These are phyloP conservation scores for Paracorniculantispora psalliotae DNA, from an alignment of 2,329 filamentous ascomycete species.

Conservation along the genomic window DNA sequence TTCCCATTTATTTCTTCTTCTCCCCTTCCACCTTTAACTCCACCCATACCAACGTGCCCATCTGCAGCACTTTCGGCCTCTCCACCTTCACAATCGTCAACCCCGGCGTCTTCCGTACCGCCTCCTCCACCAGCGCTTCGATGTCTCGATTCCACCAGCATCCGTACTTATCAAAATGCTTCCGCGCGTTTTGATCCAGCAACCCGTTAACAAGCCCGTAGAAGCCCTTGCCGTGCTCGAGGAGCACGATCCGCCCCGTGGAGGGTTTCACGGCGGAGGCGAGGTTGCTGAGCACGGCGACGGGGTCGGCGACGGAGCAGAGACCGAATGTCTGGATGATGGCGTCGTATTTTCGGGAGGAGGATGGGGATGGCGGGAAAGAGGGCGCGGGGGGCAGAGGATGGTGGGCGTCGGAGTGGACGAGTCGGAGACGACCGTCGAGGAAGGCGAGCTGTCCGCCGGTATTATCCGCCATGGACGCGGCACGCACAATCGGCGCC, in stretches of 20 bases:
- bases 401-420: conserved; percentile 44
- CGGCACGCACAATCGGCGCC: conserved; percentile 27
- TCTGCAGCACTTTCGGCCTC: conserved; percentile 47
- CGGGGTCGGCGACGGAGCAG: conserved; percentile 56
- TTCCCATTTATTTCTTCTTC: conserved; percentile 1
- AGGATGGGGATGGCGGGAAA: conserved; percentile 17
- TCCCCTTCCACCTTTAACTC: conserved; percentile 44
- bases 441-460: conserved; percentile 37
- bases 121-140: conserved; percentile 47
- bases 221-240: conserved; percentile 58
- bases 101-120: conserved; percentile 42
- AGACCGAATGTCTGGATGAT: conserved; percentile 61
- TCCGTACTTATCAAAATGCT: conserved; percentile 55
- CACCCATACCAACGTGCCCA: conserved; percentile 55
- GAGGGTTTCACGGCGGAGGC: conserved; percentile 47
- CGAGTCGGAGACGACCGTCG: conserved; percentile 39
- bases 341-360: conserved; percentile 50
- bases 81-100: conserved; percentile 52
- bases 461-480: conserved; percentile 29
- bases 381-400: conserved; percentile 36
- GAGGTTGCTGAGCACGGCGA: conserved; percentile 48
- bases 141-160: conserved; percentile 68
- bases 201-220: conserved; percentile 51
- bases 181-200: conserved; percentile 49
- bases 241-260: conserved; percentile 54